Evolutionary conservation across 202 grass and related monocot species (phyloP).

Genomic region (Thinopyrum obtusiflorum): DNA sequence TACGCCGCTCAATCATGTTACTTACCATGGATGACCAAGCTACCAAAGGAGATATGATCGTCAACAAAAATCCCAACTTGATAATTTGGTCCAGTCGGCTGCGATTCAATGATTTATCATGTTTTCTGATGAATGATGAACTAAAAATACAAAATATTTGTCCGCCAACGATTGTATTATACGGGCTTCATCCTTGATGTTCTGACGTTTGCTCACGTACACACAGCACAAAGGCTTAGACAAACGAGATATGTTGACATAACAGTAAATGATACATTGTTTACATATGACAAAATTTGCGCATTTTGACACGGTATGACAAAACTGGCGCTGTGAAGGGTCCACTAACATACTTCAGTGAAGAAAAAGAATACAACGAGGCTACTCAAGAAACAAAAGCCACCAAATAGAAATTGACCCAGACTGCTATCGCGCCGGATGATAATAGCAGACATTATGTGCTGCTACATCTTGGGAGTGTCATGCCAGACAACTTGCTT

Average conservation of each 20-base stretch:
- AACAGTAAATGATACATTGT: constrained; percentile 33
- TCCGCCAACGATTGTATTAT: too few species aligned
- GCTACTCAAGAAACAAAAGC: neutral
- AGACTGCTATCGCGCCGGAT: neutral
- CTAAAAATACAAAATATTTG: too few species aligned
- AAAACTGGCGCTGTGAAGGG: constrained; percentile 24
- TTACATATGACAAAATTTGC: constrained; percentile 54
- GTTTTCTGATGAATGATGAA: too few species aligned
- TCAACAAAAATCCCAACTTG: too few species aligned
- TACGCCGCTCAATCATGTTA: too few species aligned
- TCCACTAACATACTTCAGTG: constrained; percentile 13
- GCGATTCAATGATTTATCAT: too few species aligned
- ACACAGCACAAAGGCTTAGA: neutral
- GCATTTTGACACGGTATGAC: constrained; percentile 19
- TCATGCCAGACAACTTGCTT: neutral
- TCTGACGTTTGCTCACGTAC: neutral
- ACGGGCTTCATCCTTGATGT: neutral
- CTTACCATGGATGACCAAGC: too few species aligned
- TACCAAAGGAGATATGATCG: too few species aligned
- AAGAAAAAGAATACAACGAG: constrained; percentile 4
- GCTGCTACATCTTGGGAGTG: constrained; percentile 10
- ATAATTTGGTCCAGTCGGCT: too few species aligned
- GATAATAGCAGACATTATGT: constrained; percentile 8
- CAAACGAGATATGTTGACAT: constrained; percentile 20
- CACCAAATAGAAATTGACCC: constrained; percentile 3